Percentiles rank a stretch among this genome's conserved stretches.
These are phyloP conservation scores for Chaetomium sp. DNA, from an alignment of 2,329 filamentous ascomycete genomes.

Conservation along the genomic window DNA sequence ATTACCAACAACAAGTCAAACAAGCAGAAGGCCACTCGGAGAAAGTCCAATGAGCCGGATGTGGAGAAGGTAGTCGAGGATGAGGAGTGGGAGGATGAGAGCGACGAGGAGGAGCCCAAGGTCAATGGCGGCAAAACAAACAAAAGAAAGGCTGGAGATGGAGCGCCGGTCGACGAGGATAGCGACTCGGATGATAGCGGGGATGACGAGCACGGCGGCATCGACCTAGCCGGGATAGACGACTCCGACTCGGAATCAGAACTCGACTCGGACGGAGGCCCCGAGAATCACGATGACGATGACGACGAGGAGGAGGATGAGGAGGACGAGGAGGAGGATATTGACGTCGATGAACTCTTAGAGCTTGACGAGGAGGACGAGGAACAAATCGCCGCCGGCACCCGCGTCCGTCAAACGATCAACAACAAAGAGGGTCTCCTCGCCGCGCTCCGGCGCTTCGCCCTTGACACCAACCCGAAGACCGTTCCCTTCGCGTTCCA, in stretches of 20 bases:
- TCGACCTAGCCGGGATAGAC: slow-evolving; percentile 59
- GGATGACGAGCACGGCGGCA: slow-evolving; percentile 41
- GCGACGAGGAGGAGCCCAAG: slow-evolving; percentile 39
- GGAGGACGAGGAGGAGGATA: slow-evolving; percentile 76
- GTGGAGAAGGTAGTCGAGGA: slow-evolving; percentile 35
- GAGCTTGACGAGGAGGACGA: slow-evolving; percentile 54
- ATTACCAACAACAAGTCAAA: slow-evolving; percentile 19
- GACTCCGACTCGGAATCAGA: slow-evolving; percentile 67
- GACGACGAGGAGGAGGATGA: slow-evolving; percentile 69
- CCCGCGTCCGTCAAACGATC: slow-evolving; percentile 91
- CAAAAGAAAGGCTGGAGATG: slow-evolving; percentile 36
- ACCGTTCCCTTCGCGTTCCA: slow-evolving; percentile 79
- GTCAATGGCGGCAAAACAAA: slow-evolving; percentile 35
- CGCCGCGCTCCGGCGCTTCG: slow-evolving; percentile 77
- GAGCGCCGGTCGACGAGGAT: slow-evolving; percentile 39
- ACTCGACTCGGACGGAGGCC: slow-evolving; percentile 68
- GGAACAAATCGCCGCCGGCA: slow-evolving; percentile 83
- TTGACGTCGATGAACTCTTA: slow-evolving; percentile 66
- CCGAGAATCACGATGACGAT: slow-evolving; percentile 39
- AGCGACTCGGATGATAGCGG: slow-evolving; percentile 42
- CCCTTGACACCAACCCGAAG: slow-evolving; percentile 64
- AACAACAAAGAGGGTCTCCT: slow-evolving; percentile 92
- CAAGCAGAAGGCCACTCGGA: slow-evolving; percentile 26
- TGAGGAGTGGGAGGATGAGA: slow-evolving; percentile 46
- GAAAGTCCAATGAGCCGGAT: slow-evolving; percentile 34